Evolutionary conservation across 2,329 filamentous ascomycete species (phyloP).

Genomic region (Pestalotiopsis sp.): DNA sequence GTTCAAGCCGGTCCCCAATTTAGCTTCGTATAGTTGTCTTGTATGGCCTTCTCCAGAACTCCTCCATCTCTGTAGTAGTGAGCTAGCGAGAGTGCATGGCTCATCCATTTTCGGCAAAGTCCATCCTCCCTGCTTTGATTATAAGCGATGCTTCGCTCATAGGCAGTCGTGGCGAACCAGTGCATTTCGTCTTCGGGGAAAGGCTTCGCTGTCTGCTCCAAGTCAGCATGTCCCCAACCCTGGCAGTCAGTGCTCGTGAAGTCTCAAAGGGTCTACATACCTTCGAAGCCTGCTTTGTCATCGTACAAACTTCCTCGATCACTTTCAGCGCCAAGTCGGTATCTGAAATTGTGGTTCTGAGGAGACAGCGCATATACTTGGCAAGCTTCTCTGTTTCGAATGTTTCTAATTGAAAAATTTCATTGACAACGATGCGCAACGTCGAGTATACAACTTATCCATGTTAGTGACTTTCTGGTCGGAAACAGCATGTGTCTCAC

Average conservation of each 20-base stretch:
- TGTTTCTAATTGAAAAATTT: slow-evolving; percentile 59
- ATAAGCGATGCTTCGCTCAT: slow-evolving; percentile 73
- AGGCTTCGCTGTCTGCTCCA: slow-evolving; percentile 37
- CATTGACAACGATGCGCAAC: slow-evolving; percentile 71
- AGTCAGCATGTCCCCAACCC: slow-evolving; percentile 12
- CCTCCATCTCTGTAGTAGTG: slow-evolving; percentile 59
- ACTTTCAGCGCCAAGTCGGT: slow-evolving; percentile 60
- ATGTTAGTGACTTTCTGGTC: not conserved
- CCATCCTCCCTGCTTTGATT: slow-evolving; percentile 58
- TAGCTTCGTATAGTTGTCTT: slow-evolving; percentile 46
- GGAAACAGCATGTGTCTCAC: slow-evolving; percentile 35
- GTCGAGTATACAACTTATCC: slow-evolving; percentile 50
- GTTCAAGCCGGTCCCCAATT: slow-evolving; percentile 24
- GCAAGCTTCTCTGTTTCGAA: slow-evolving; percentile 65
- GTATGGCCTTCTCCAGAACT: slow-evolving; percentile 44
- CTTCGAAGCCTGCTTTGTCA: slow-evolving; percentile 52
- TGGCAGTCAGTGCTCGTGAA: no score
- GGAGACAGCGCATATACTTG: slow-evolving; percentile 78
- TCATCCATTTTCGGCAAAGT: slow-evolving; percentile 62
- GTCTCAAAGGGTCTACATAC: slow-evolving; percentile 35
- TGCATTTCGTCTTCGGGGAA: slow-evolving; percentile 73
- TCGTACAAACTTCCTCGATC: slow-evolving; percentile 62
- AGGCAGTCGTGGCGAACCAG: slow-evolving; percentile 72
- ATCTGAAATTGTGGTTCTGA: slow-evolving; percentile 66
- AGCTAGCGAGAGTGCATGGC: slow-evolving; percentile 64